Conservation (phyloP, 2,329 filamentous ascomycete species). For the Lecanicillium sp. region DNA sequence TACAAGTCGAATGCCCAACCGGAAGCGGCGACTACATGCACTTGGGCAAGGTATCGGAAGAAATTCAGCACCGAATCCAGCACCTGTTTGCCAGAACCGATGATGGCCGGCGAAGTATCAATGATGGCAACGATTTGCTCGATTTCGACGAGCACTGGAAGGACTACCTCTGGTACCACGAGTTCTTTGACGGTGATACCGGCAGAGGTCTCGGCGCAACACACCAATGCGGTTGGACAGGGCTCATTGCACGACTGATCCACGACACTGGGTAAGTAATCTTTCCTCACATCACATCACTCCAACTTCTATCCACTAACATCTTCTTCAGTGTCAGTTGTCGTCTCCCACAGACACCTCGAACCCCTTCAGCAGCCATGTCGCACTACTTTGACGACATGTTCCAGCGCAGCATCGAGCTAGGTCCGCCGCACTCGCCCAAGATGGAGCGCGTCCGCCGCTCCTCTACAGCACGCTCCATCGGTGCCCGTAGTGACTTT, state of each 20-base stretch:
- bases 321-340: constrained; percentile 60
- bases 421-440: constrained; percentile 27
- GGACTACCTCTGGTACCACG: constrained; percentile 80
- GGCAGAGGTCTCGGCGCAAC: constrained; percentile 85
- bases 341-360: constrained; percentile 85
- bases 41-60: constrained; percentile 86
- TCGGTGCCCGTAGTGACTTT: constrained; percentile 78
- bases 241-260: constrained; percentile 91
- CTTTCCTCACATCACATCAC: constrained; percentile 10
- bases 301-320: constrained; percentile 28
- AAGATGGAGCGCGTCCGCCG: constrained; percentile 55
- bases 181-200: constrained; percentile 92
- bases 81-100: constrained; percentile 82
- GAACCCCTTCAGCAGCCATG: constrained; percentile 75
- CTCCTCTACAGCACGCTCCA: constrained; percentile 74
- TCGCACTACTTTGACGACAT: constrained; percentile 94
- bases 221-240: constrained; percentile 96
- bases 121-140: constrained; percentile 73
- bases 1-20: constrained; percentile 89
- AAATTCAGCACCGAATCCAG: constrained; percentile 89
- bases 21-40: constrained; percentile 95
- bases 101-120: constrained; percentile 80
- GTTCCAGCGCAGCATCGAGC: constrained; percentile 41
- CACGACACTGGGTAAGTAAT: constrained; percentile 82
- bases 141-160: constrained; percentile 93